Percentiles rank a stretch among this genome's conserved stretches.
phyloP scores from a whole-genome alignment of 2,329 filamentous ascomycete genomes.

The Aspergillus sp. region DNA sequence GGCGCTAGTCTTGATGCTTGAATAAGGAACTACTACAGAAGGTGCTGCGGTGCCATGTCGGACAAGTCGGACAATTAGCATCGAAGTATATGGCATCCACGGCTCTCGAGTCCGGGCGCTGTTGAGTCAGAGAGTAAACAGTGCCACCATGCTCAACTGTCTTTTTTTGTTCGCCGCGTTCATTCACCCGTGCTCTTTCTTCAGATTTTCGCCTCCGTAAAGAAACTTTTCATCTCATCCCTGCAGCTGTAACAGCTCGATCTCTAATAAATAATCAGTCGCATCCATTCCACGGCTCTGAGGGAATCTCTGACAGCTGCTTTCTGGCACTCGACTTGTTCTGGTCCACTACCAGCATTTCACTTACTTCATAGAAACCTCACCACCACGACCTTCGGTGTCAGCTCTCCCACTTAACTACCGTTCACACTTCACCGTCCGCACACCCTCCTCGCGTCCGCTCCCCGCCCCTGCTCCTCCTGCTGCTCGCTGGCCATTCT shows the following conservation, averaged over 20 bases:
- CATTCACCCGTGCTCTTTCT: background rate
- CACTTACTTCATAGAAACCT: constrained; percentile 14
- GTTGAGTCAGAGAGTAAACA: constrained; percentile 14
- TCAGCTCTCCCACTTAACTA: background rate
- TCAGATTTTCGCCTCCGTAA: constrained; percentile 5
- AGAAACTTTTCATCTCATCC: background rate
- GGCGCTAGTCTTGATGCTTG: constrained; percentile 5
- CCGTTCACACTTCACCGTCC: constrained; percentile 1
- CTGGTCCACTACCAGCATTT: constrained; percentile 1
- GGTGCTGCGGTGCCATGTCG: background rate
- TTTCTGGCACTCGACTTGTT: background rate
- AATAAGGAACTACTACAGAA: background rate
- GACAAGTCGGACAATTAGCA: background rate
- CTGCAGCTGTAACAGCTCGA: background rate
- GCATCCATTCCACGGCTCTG: constrained; percentile 1
- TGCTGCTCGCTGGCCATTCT: background rate
- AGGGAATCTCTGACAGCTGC: background rate
- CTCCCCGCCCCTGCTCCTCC: background rate
- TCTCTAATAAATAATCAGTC: background rate
- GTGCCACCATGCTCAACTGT: constrained; percentile 5
- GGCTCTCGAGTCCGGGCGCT: background rate
- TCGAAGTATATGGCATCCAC: background rate
- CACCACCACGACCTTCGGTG: background rate
- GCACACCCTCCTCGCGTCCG: constrained; percentile 1
- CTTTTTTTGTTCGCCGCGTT: constrained; percentile 9